Evolutionary conservation across 345 rosid species (phyloP).

Genomic region (Eucalyptus polybractea): DNA sequence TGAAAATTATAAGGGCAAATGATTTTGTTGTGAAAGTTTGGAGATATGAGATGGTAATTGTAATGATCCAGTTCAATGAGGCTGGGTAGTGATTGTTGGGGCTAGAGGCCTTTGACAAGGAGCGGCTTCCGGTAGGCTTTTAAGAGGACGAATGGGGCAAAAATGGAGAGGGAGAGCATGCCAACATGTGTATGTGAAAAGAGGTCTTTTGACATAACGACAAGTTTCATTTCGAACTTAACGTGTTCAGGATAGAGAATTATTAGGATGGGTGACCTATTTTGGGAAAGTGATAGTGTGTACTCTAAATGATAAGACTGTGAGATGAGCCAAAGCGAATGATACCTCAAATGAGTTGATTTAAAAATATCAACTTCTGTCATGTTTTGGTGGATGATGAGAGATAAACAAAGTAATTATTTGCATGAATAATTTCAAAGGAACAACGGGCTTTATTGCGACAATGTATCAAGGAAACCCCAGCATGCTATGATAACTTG

Average conservation of each 20-base stretch:
- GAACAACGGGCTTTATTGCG: neutral
- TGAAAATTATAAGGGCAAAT: neutral
- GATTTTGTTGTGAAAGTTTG: neutral
- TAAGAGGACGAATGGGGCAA: accelerated
- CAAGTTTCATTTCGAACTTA: no score
- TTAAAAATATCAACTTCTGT: neutral
- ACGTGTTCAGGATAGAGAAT: accelerated
- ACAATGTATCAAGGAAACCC: neutral
- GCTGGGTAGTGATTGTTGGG: no score
- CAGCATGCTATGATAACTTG: neutral
- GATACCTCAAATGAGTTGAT: accelerated
- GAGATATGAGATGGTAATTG: neutral
- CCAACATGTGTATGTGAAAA: no score
- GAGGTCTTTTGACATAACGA: accelerated
- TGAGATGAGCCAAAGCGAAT: accelerated
- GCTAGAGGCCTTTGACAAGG: accelerated
- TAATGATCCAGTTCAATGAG: no score
- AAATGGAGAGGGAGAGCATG: no score
- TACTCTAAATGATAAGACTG: no score
- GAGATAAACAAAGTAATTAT: neutral
- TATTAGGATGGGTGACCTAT: no score
- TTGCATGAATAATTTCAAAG: neutral
- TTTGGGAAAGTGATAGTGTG: accelerated
- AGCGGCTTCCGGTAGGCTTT: accelerated
- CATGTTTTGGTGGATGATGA: neutral